Conservation (phyloP, 371 early-diverging fungal genomes). For the Mucor sp. region DNA sequence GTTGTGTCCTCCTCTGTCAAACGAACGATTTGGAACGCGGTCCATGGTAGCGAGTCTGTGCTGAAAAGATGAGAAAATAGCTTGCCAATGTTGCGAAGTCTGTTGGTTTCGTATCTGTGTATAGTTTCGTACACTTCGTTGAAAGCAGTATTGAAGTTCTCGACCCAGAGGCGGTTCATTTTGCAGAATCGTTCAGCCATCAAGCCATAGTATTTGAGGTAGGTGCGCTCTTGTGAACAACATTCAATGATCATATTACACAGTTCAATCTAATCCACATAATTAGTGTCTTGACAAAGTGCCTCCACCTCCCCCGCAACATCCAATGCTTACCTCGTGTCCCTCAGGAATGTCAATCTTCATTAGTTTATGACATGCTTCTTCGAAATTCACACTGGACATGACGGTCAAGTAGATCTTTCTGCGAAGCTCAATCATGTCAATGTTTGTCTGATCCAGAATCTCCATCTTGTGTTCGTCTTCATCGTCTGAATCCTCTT, state of each 20-base stretch:
- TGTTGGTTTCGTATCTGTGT: conserved; percentile 93
- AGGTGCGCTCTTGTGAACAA: conserved; percentile 95
- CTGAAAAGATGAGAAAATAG: conserved; percentile 90
- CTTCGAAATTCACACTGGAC: conserved; percentile 95
- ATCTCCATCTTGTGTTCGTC: conserved; percentile 67
- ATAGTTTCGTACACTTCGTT: conserved; percentile 86
- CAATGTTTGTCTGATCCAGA: conserved; percentile 89
- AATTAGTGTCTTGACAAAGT: not conserved
- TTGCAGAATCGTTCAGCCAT: conserved; percentile 95
- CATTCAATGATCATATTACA: conserved; percentile 97
- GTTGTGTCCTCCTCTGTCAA: conserved; percentile 94
- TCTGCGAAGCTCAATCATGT: conserved; percentile 86
- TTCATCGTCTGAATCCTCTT: conserved; percentile 33
- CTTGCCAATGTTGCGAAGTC: conserved; percentile 91
- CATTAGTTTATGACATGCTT: conserved; percentile 94
- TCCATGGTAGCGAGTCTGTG: conserved; percentile 88
- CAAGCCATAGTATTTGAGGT: conserved; percentile 90
- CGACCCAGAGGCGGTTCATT: conserved; percentile 79
- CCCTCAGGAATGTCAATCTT: conserved; percentile 81
- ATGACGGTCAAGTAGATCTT: conserved; percentile 95
- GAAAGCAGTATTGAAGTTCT: conserved; percentile 77
- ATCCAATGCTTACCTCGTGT: conserved; percentile 62
- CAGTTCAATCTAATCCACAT: conserved; percentile 69
- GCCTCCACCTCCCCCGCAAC: not conserved
- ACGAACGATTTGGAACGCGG: conserved; percentile 75